Base-by-base conservation (phyloP, 768 basidiomycete genomes). In the Agaricus bisporus region DNA sequence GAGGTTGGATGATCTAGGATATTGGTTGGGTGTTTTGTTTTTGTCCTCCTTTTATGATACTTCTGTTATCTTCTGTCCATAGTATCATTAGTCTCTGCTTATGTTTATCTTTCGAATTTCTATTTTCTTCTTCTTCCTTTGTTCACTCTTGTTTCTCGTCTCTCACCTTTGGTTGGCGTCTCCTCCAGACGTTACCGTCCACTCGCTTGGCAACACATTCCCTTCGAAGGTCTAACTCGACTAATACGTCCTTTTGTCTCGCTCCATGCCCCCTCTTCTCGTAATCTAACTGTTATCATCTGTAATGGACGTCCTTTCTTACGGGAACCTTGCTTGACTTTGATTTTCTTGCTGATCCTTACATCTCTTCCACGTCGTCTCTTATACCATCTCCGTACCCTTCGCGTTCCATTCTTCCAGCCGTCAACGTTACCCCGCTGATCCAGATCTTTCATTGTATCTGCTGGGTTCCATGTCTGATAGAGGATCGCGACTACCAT, bases 1-100 rank as follows among this genome's bases (percentile, higher is more conserved):
- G 48, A 59, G 60, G 62, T 61, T 56, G 61, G 68, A 59, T 68
- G 61, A 68, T 68, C 78, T 79, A 78, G 79, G 82, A 78, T 82
- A 73, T 81, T 82, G 78, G 79, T 81, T 82, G 79, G 73, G 69
- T 65, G 4, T 32, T 32, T 66, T 69, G 77, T 69, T 75, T 78
- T 62, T 70, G 59, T 52, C 51, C 56, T 47, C 48, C 36, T n/a
- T n/a, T n/a, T 59, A 55, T 59, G 48, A 70, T 68, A 64, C 64
- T 58, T 59, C 60, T 64, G 56, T 56, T 58, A 68, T 70, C 65
- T 62, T 60, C 61, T 68, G 63, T 69, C 65, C 68, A 71, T 65
- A 67, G 66, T 64, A 55, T 61, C 59, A 60, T 58, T 63, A 61
- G 60, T 62, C 61, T 58, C 56, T 50, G 45, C 54, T 50, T 48